These are phyloP conservation scores for Erythrobasidium hasegawianum DNA, from an alignment of 1,284 basidiomycete species.

Conservation along the genomic window DNA sequence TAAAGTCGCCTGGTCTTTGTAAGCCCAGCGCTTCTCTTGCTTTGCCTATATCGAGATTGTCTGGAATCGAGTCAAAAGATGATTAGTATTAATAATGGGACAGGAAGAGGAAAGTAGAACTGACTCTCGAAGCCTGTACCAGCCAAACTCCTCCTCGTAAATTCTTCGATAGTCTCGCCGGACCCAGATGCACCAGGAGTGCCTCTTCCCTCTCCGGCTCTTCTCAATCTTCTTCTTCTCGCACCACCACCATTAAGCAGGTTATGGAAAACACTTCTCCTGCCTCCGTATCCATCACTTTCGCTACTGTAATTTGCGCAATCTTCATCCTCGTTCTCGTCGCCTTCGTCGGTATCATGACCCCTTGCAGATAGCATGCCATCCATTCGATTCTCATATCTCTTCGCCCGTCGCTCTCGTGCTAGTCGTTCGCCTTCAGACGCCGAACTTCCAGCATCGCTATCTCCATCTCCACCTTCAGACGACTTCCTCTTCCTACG, in stretches of 20 bases:
- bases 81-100: neutral
- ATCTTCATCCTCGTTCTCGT: neutral
- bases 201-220: neutral
- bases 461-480: too few species aligned
- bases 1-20: neutral
- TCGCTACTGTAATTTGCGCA: neutral
- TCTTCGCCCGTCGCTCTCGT: neutral
- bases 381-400: neutral
- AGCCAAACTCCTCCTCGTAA: neutral
- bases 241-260: neutral
- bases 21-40: neutral
- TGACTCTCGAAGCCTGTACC: neutral
- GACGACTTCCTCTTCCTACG: too few species aligned
- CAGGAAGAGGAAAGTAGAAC: neutral
- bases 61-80: neutral
- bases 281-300: neutral
- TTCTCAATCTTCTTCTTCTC: neutral
- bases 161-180: neutral
- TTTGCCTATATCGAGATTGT: neutral
- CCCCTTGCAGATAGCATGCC: neutral
- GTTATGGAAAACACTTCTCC: neutral
- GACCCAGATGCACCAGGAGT: neutral
- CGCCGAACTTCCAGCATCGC: too few species aligned
- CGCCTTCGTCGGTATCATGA: neutral
- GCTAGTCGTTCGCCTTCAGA: neutral